Evolutionary conservation across 2,329 filamentous ascomycete species (phyloP).

Genomic region (Clarireedia sp.): DNA sequence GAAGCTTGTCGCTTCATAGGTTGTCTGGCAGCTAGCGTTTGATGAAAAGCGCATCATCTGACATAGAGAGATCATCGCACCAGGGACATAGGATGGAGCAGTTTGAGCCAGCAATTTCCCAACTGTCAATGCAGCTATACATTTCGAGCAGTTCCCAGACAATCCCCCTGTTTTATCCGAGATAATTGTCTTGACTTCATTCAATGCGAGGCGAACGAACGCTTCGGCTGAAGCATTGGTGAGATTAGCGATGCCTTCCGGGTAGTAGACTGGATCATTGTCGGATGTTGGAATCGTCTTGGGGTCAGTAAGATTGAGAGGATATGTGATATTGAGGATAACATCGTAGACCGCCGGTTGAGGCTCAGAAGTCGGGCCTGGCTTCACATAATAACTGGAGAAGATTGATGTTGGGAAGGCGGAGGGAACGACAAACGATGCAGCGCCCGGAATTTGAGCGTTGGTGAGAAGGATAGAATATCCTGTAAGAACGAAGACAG

Average conservation of each 20-base stretch:
- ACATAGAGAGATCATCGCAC: slow-evolving; percentile 44
- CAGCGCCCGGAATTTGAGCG: slow-evolving; percentile 27
- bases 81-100: slow-evolving; percentile 41
- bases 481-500: background rate
- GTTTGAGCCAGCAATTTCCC: slow-evolving; percentile 43
- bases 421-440: slow-evolving; percentile 35
- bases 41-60: slow-evolving; percentile 39
- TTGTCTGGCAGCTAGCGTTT: slow-evolving; percentile 39
- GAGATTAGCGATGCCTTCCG: slow-evolving; percentile 38
- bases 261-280: slow-evolving; percentile 43
- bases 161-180: slow-evolving; percentile 29
- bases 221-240: slow-evolving; percentile 32
- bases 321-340: slow-evolving; percentile 45
- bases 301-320: slow-evolving; percentile 46
- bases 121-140: slow-evolving; percentile 41
- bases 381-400: slow-evolving; percentile 40
- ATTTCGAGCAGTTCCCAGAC: slow-evolving; percentile 43
- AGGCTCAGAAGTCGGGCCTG: slow-evolving; percentile 40
- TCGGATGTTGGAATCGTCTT: slow-evolving; percentile 41
- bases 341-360: slow-evolving; percentile 47
- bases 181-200: slow-evolving; percentile 40
- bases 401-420: slow-evolving; percentile 45
- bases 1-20: slow-evolving; percentile 39
- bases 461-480: background rate
- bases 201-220: slow-evolving; percentile 36